phyloP scores from a whole-genome alignment of 2,329 filamentous ascomycete genomes.

The Hypomyces perniciosus region DNA sequence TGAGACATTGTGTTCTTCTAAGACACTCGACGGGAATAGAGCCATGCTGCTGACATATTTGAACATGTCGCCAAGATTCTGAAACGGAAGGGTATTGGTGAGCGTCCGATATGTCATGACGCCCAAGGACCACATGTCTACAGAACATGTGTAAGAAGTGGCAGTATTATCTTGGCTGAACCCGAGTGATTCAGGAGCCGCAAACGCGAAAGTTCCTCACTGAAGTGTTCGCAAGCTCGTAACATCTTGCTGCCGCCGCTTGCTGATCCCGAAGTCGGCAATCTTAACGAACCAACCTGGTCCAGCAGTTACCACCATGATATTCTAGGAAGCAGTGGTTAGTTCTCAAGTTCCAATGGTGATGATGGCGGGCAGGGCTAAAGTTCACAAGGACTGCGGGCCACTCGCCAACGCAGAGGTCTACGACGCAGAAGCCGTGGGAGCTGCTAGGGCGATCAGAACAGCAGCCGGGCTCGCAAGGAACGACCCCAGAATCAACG shows the following conservation, averaged over 20 bases:
- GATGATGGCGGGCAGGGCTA: too few relatives aligned
- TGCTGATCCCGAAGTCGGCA: slow-evolving; percentile 13
- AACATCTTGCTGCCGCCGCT: slow-evolving; percentile 2
- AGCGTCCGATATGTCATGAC: slow-evolving; percentile 11
- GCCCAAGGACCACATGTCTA: slow-evolving; percentile 13
- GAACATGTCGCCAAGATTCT: neutral
- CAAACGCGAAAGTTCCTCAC: slow-evolving; percentile 9
- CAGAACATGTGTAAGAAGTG: slow-evolving; percentile 3
- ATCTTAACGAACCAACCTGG: slow-evolving; percentile 17
- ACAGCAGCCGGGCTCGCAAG: too few relatives aligned
- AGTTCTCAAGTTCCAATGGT: too few relatives aligned
- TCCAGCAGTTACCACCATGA: slow-evolving; percentile 15
- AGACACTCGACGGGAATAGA: neutral
- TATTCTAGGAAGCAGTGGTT: slow-evolving; percentile 7
- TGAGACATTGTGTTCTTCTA: neutral
- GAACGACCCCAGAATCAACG: too few relatives aligned
- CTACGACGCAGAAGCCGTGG: too few relatives aligned
- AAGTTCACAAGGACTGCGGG: too few relatives aligned
- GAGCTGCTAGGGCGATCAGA: too few relatives aligned
- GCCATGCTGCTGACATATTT: neutral
- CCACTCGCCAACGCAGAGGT: too few relatives aligned
- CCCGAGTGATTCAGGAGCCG: slow-evolving; percentile 6
- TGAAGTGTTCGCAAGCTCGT: slow-evolving; percentile 2
- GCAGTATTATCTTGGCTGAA: neutral
- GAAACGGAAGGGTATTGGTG: slow-evolving; percentile 4